These are phyloP conservation scores for Puccinia polysora DNA, from an alignment of 1,284 basidiomycete genomes.

Conservation along the genomic window DNA sequence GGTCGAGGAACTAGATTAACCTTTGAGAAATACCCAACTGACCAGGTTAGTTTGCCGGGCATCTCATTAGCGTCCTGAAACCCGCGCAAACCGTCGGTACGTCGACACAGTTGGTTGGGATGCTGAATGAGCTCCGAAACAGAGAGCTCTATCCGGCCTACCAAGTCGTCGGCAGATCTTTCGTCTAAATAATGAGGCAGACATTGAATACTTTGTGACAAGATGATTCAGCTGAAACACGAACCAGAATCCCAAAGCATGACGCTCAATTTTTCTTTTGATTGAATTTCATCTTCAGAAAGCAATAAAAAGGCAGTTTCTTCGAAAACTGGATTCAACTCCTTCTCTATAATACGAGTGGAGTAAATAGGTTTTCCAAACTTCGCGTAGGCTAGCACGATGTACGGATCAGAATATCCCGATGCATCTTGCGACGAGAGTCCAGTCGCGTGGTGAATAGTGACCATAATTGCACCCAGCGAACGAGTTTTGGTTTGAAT, in stretches of 20 bases:
- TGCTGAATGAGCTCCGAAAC: conserved; percentile 60
- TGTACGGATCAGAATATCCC: conserved; percentile 62
- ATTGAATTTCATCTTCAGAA: conserved; percentile 66
- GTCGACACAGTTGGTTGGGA: conserved; percentile 60
- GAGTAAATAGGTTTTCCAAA: conserved; percentile 52
- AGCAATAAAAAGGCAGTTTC: conserved; percentile 68
- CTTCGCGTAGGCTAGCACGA: conserved; percentile 58
- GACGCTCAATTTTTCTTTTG: conserved; percentile 63
- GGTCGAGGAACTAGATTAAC: conserved; percentile 54
- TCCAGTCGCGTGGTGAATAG: conserved; percentile 63
- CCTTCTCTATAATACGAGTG: conserved; percentile 53
- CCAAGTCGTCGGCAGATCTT: conserved; percentile 59
- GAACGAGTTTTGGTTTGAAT: conserved; percentile 61
- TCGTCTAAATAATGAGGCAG: not conserved
- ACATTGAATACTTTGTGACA: not conserved
- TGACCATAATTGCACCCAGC: conserved; percentile 65
- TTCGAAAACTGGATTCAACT: conserved; percentile 56
- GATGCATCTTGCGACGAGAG: conserved; percentile 64
- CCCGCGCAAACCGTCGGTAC: conserved; percentile 61
- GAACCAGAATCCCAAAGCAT: conserved; percentile 76
- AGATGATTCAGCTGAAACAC: conserved; percentile 31
- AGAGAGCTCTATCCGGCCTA: conserved; percentile 65
- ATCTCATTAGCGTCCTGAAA: conserved; percentile 64
- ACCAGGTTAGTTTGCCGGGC: conserved; percentile 59
- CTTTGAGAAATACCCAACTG: conserved; percentile 65